phyloP scores from a whole-genome alignment of 75 land plant species.

The Larix kaempferi region DNA sequence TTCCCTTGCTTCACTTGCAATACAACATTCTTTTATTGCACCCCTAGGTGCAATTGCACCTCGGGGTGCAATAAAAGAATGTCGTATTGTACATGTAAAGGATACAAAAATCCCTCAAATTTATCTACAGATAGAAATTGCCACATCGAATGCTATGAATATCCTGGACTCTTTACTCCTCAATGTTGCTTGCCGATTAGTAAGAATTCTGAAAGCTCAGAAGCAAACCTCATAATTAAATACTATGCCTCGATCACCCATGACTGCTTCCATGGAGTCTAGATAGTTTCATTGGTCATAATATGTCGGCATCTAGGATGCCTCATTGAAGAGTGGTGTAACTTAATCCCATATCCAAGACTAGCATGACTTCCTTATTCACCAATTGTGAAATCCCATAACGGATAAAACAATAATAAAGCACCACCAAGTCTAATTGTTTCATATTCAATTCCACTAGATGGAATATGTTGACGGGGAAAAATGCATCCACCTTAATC shows the following conservation, averaged over 20 bases:
- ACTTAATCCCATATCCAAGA: neutral
- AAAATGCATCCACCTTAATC: constrained; percentile 9
- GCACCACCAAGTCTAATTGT: no score
- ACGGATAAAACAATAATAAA: neutral
- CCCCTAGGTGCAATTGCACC: no score
- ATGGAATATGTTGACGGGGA: neutral
- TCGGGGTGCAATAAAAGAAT: no score
- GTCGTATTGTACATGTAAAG: neutral
- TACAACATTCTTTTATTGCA: no score
- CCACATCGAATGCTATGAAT: neutral
- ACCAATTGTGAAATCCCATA: neutral
- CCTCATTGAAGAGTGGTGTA: neutral
- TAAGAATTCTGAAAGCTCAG: neutral
- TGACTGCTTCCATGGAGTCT: neutral
- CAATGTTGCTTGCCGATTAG: neutral
- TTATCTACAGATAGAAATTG: constrained; percentile 6
- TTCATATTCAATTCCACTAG: neutral
- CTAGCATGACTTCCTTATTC: constrained; percentile 5
- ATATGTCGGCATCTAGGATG: neutral
- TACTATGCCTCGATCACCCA: neutral
- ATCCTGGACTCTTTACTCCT: neutral
- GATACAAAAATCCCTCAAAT: constrained; percentile 7
- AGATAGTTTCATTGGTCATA: neutral
- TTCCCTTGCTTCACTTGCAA: no score
- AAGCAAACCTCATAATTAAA: neutral